A percentile compares a stretch with the other conserved stretches of the same genome.
Conservation (phyloP, 2,329 filamentous ascomycete species). For the Cladophialophora chaetospira region DNA sequence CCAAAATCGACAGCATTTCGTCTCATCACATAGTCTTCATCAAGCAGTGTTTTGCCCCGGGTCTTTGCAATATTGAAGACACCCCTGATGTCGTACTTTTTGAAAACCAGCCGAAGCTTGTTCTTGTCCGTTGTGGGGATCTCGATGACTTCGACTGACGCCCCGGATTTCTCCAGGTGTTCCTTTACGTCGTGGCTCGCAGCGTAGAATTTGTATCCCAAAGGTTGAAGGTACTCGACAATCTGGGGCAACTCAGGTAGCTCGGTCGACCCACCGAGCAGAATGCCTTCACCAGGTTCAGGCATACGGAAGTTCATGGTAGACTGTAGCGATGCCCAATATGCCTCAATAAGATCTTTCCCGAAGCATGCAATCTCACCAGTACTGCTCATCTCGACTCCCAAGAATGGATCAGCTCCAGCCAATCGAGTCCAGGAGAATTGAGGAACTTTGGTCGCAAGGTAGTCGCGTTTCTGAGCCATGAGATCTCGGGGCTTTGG, state of each 20-base stretch:
- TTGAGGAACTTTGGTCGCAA: constrained; percentile 96
- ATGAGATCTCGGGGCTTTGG: constrained; percentile 87
- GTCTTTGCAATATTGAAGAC: constrained; percentile 91
- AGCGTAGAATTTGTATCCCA: constrained; percentile 93
- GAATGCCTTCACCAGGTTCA: constrained; percentile 88
- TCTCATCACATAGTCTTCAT: constrained; percentile 98
- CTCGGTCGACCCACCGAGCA: constrained; percentile 84
- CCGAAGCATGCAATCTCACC: constrained; percentile 99
- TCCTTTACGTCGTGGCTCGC: constrained; percentile 79
- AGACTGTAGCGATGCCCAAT: constrained; percentile 94
- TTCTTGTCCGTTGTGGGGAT: constrained; percentile 97
- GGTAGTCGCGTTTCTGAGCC: constrained; percentile 83
- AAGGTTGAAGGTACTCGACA: constrained; percentile 81
- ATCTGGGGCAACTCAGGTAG: constrained; percentile 72
- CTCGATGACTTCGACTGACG: constrained; percentile 81
- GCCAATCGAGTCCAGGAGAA: constrained; percentile 99
- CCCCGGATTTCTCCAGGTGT: constrained; percentile 65
- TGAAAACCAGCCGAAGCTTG: constrained; percentile 88
- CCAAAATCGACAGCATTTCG: constrained; percentile 98
- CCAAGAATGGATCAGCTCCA: constrained; percentile 94
- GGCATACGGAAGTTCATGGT: constrained; percentile 99
- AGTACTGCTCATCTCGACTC: constrained; percentile 95
- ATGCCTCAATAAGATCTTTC: constrained; percentile 91
- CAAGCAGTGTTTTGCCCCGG: constrained; percentile 78
- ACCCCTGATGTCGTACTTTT: constrained; percentile 94